Percentiles rank a stretch among this genome's conserved stretches.
Evolutionary conservation across 148 eudicot species (phyloP).

Genomic region (Amaranthus hypochondriacus): DNA sequence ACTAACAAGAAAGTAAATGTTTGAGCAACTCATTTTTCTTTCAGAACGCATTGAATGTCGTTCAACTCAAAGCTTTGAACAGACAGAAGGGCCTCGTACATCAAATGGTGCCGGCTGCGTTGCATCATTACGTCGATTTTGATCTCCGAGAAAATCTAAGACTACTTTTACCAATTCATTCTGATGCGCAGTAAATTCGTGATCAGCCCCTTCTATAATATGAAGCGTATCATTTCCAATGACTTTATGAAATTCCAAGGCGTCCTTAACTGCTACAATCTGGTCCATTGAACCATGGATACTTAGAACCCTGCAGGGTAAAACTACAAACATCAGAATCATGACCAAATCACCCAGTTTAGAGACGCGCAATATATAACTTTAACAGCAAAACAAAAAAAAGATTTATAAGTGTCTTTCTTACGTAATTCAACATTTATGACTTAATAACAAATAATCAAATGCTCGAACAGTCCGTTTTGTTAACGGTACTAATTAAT

Average conservation of each 20-base stretch:
- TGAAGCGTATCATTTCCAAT: constrained; percentile 49
- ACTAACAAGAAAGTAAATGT: not conserved
- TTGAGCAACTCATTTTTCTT: not conserved
- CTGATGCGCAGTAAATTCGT: constrained; percentile 65
- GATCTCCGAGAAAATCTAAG: constrained; percentile 38
- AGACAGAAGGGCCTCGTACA: constrained; percentile 10
- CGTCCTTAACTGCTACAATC: constrained; percentile 59
- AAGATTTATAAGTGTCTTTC: too few relatives aligned
- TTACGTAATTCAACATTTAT: too few relatives aligned
- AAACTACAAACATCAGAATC: not conserved
- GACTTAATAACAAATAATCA: too few relatives aligned
- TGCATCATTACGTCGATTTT: constrained; percentile 6
- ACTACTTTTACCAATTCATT: constrained; percentile 46
- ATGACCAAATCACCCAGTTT: too few relatives aligned
- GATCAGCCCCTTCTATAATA: constrained; percentile 81
- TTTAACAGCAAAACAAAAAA: too few relatives aligned
- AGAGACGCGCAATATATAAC: too few relatives aligned
- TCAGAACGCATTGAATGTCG: too few relatives aligned
- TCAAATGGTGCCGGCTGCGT: constrained; percentile 5
- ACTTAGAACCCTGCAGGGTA: constrained; percentile 58
- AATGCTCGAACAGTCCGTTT: too few relatives aligned
- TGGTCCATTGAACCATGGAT: constrained; percentile 70
- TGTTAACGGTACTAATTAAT: too few relatives aligned
- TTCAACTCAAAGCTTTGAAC: constrained; percentile 27
- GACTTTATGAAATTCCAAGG: constrained; percentile 47